Base-by-base conservation (phyloP, 352 stramenopile species). In the Globisporangium middletonii region DNA sequence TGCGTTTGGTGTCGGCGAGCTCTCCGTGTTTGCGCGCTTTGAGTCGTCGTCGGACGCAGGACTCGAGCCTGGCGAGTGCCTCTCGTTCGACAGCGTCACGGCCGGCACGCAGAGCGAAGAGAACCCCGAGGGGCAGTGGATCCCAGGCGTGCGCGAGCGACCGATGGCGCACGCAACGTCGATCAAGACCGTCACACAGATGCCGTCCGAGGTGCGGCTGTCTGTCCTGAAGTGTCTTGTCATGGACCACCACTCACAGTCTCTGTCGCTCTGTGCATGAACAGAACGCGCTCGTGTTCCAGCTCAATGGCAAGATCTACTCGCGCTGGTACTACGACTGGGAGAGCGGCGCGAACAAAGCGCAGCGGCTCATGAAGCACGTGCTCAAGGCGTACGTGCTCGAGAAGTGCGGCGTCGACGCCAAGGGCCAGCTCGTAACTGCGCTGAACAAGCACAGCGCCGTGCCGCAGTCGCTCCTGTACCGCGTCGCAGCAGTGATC, bases 51-150 rank as follows among this genome's bases (percentile, higher is more conserved):
- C 57, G 15, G 69, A 77, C 45, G 45, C 57, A 6, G 63, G 66
- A 11, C 58, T 77, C 30, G 59, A 62, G 19, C 37, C 71, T 0
- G 74, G 79, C 4, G 73, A 87, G 26, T 72, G 55, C 50, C 60
- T 89, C n/a, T 59, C 79, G 6, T 64, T 81, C 30, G 62, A 67
- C 35, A 67, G 61, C 27, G 71, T 89, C 18, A 52, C 64, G 6
- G 54, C 44, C 3, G 61, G 45, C 12, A 66, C 67, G 30, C 79
- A 89, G 59, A 79, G 64, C 7, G 77, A 88, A 30, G 71, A 62
- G 44, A 86, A 88, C 55, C 62, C 79, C 4, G 75, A 86, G 18
- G 73, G 79, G 2, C 63, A 69, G 37, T 89, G 79, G 79, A 83
- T 89, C 46, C 63, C 73, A 0, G 77, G 75, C 2, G 46, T 72